phyloP scores from a whole-genome alignment of 208 protist species.

The Trypanosoma avium region DNA sequence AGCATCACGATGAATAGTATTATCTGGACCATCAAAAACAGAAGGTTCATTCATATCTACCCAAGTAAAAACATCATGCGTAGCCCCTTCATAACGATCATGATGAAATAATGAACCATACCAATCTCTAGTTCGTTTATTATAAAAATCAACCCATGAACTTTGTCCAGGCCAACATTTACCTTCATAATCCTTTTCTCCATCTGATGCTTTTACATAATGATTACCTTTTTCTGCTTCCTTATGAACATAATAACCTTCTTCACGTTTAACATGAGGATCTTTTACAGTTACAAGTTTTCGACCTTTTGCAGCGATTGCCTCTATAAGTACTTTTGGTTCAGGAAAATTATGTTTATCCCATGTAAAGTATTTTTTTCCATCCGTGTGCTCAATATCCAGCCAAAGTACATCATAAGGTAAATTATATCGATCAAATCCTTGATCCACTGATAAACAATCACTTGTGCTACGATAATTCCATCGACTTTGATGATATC shows the following conservation, averaged over 20 bases:
- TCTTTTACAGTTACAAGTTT: slow-evolving; percentile 98
- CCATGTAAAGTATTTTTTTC: slow-evolving; percentile 99
- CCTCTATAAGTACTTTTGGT: slow-evolving; percentile 85
- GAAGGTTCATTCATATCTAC: slow-evolving; percentile 99
- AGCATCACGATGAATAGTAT: slow-evolving; percentile 94
- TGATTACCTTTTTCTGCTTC: slow-evolving; percentile 65
- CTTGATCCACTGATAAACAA: slow-evolving; percentile 82
- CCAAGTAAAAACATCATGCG: slow-evolving; percentile 95
- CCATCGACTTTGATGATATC: slow-evolving; percentile 99
- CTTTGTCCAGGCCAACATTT: slow-evolving; percentile 97
- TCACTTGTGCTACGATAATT: slow-evolving; percentile 96
- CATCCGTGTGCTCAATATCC: slow-evolving; percentile 99
- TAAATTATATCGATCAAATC: slow-evolving; percentile 96
- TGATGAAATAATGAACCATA: slow-evolving; percentile 92
- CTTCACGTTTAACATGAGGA: slow-evolving; percentile 96
- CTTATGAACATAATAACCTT: slow-evolving; percentile 82
- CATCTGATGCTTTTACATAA: slow-evolving; percentile 87
- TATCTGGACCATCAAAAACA: slow-evolving; percentile 95
- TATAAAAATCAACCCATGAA: slow-evolving; percentile 95
- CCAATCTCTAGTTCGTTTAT: slow-evolving; percentile 89
- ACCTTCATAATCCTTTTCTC: slow-evolving; percentile 88
- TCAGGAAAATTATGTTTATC: slow-evolving; percentile 95
- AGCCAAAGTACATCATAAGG: slow-evolving; percentile 99
- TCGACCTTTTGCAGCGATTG: slow-evolving; percentile 89
- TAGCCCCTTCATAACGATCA: slow-evolving; percentile 87